These are phyloP conservation scores for Sporisorium graminicola DNA, from an alignment of 1,284 basidiomycete genomes.

Conservation along the genomic window DNA sequence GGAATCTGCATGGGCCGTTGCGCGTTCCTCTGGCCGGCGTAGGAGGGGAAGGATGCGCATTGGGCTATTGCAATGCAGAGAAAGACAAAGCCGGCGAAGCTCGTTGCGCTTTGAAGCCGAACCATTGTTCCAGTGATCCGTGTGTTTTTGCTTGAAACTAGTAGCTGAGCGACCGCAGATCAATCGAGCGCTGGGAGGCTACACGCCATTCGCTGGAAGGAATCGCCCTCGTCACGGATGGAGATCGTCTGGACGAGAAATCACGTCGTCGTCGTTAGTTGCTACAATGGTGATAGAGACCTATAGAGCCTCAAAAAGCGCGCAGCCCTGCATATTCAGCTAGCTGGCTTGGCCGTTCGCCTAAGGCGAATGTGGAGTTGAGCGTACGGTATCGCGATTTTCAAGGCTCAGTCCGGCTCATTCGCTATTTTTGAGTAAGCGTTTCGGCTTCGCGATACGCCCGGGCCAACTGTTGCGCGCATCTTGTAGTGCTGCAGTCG, in stretches of 20 bases:
- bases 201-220: conserved; percentile 1
- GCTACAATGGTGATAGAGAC: not conserved
- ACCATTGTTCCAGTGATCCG: conserved; percentile 10
- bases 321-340: conserved; percentile 13
- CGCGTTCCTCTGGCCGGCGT: not conserved
- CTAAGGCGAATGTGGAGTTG: conserved; percentile 2
- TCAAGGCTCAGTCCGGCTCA: conserved; percentile 2
- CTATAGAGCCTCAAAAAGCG: not conserved
- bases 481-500: not conserved
- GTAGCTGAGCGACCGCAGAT: conserved; percentile 1
- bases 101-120: not conserved
- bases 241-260: not conserved
- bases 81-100: conserved; percentile 10
- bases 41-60: not conserved
- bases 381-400: conserved; percentile 1
- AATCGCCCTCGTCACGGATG: not conserved
- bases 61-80: conserved; percentile 4
- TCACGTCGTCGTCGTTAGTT: not conserved
- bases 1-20: conserved; percentile 26
- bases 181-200: not conserved
- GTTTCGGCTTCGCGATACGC: conserved; percentile 11
- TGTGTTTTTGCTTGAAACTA: not conserved
- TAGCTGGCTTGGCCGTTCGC: not conserved
- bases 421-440: not conserved
- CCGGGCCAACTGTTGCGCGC: not conserved